A percentile compares a stretch with the other conserved stretches of the same genome.
These are phyloP conservation scores for Xylariaceae sp. DNA, from an alignment of 2,329 filamentous ascomycete genomes.

Conservation along the genomic window DNA sequence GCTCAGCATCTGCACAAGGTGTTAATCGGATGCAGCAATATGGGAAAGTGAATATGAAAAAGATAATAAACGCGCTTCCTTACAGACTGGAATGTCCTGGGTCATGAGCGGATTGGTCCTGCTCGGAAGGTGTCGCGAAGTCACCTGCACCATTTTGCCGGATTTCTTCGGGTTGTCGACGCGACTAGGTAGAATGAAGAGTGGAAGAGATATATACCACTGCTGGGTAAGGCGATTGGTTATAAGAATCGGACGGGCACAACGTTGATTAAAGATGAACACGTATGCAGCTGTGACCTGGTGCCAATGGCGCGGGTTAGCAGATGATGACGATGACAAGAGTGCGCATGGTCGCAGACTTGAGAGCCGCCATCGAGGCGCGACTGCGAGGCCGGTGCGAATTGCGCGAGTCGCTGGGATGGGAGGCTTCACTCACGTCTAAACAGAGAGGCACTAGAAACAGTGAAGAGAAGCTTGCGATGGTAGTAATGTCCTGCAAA, in stretches of 20 bases:
- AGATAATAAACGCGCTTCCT: conserved; percentile 12
- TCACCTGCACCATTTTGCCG: conserved; percentile 33
- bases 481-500: conserved; percentile 11
- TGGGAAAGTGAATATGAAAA: not conserved
- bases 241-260: conserved; percentile 1
- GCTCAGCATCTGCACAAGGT: conserved; percentile 54
- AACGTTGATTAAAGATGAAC: conserved; percentile 21
- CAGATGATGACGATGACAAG: conserved; percentile 22
- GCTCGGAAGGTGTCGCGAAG: conserved; percentile 49
- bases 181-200: conserved; percentile 19
- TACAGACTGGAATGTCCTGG: conserved; percentile 60
- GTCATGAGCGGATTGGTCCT: conserved; percentile 62
- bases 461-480: conserved; percentile 11
- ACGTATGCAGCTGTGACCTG: conserved; percentile 17
- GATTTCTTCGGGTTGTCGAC: conserved; percentile 12
- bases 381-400: conserved; percentile 20
- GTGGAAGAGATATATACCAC: conserved; percentile 4
- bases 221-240: conserved; percentile 4
- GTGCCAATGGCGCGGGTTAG: conserved; percentile 25
- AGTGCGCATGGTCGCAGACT: conserved; percentile 26
- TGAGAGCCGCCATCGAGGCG: conserved; percentile 27
- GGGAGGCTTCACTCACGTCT: conserved; percentile 31
- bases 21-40: conserved; percentile 16
- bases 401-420: conserved; percentile 25
- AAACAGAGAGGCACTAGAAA: conserved; percentile 15